Conservation (phyloP, 73 alveolate species). For the Loxodes magnus region DNA sequence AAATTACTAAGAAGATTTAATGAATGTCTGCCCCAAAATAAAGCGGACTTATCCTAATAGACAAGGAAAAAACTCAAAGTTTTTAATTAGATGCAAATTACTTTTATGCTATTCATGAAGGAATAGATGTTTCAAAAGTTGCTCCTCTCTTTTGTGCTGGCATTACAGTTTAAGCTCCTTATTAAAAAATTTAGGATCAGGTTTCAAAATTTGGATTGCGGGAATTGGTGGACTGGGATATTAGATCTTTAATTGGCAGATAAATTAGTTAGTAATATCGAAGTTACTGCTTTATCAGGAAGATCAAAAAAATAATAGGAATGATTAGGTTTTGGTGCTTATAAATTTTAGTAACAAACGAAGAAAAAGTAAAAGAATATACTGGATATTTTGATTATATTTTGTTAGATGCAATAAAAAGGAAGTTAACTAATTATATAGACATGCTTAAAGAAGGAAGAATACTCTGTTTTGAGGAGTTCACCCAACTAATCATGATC, state of each 20-base stretch:
- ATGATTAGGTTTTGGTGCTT: constrained; percentile 53
- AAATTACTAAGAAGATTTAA: constrained; percentile 35
- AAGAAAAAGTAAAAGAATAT: constrained; percentile 30
- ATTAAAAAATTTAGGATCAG: constrained; percentile 34
- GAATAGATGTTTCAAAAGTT: constrained; percentile 25
- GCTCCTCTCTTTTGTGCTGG: constrained; percentile 76
- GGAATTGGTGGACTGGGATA: constrained; percentile 76
- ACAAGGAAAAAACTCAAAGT: constrained; percentile 64
- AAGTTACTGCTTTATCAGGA: constrained; percentile 52
- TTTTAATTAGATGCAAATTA: constrained; percentile 48
- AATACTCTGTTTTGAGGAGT: constrained; percentile 29
- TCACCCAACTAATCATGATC: constrained; percentile 26
- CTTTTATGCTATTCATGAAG: constrained; percentile 40
- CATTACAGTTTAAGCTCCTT: constrained; percentile 52
- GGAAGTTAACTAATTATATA: constrained; percentile 8
- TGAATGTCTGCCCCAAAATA: constrained; percentile 35
- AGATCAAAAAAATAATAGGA: constrained; percentile 32
- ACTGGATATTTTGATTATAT: constrained; percentile 34
- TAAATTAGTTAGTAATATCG: constrained; percentile 37
- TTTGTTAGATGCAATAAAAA: constrained; percentile 25
- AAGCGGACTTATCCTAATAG: constrained; percentile 23
- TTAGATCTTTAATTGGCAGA: constrained; percentile 50
- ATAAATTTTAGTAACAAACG: constrained; percentile 32
- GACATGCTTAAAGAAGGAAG: constrained; percentile 28
- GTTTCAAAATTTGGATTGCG: constrained; percentile 39